Evolutionary conservation across 1,284 basidiomycete genomes (phyloP), one percentile per base, ranked within the genome.

Genomic region (Cystobasidium pallidum): DNA sequence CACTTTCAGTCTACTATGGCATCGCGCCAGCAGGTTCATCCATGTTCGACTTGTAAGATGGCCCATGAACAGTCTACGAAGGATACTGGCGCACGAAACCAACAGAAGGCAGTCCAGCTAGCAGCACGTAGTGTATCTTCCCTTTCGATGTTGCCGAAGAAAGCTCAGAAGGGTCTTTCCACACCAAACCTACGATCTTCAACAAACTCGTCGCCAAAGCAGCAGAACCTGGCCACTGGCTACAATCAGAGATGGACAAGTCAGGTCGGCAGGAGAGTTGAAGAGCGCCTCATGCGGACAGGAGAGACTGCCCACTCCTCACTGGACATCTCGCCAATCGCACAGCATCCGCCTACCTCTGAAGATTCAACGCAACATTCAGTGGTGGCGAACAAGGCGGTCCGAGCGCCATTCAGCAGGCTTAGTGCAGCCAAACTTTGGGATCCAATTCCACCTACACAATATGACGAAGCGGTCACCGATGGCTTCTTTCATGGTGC

Each of bases 121-220:
- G 43, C 11, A n/a, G 3, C 8, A 15, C 43, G 15, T 11, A 57
- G 39, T 28, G 17, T 21, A 36, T 15, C 11, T 1, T n/a, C 58
- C 7, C 41, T 61, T 3, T 41, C 58, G 26, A 21, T 6, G 19
- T 28, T 61, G 3, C 58, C 58, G 24, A 41, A n/a, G 13, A 61
- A 36, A 26, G 58, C 58, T 28, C 36, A 61, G 17, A 41, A 19
- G 21, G 58, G 58, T 61, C 39, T 61, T 13, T 61, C 58, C 3
- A 61, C n/a, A 21, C 21, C 45, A 3, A 4, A 24, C 19, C 32
- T 15, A 3, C 54, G 54, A n/a, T 24, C 54, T 2, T 36, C 54
- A 32, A n/a, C 30, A 8, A n/a, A 17, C 4, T 6, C 43, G 43
- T 57, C 54, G 8, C 30, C 11, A 11, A 36, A 19, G 28, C 54